Evolutionary conservation across 163 green algal genomes (phyloP).

Genomic region (Coccomyxa subellipsoidea): DNA sequence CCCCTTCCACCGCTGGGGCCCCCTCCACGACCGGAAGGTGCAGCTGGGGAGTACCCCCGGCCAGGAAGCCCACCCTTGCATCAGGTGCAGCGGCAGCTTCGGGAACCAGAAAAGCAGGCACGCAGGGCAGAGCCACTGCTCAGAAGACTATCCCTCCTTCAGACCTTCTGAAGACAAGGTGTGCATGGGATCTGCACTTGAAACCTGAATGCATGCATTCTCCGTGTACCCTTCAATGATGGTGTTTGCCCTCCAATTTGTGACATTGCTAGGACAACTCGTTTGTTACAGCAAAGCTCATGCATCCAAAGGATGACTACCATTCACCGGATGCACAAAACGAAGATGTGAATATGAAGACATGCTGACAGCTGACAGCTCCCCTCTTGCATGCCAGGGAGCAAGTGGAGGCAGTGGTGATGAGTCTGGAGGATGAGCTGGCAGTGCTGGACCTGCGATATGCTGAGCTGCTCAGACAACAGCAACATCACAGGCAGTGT

Average conservation of each 20-base stretch:
- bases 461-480: conserved; percentile 19
- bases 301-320: too few species aligned
- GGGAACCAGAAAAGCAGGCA: not conserved
- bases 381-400: not conserved
- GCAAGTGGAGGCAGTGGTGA: conserved; percentile 17
- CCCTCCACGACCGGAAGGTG: not conserved
- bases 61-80: not conserved
- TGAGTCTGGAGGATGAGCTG: conserved; percentile 28
- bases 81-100: not conserved
- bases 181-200: not conserved
- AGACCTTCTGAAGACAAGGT: not conserved
- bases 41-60: not conserved
- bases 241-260: too few species aligned
- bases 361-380: not conserved
- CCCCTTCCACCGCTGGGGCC: too few species aligned
- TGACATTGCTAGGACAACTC: too few species aligned
- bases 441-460: conserved; percentile 25
- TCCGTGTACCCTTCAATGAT: too few species aligned
- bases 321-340: too few species aligned
- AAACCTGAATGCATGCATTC: too few species aligned
- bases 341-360: too few species aligned
- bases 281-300: too few species aligned
- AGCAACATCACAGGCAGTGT: not conserved
- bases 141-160: not conserved
- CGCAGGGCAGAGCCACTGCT: not conserved